Evolutionary conservation across 495 filamentous ascomycete species (phyloP).

Genomic region (Penicillium bovifimosum): DNA sequence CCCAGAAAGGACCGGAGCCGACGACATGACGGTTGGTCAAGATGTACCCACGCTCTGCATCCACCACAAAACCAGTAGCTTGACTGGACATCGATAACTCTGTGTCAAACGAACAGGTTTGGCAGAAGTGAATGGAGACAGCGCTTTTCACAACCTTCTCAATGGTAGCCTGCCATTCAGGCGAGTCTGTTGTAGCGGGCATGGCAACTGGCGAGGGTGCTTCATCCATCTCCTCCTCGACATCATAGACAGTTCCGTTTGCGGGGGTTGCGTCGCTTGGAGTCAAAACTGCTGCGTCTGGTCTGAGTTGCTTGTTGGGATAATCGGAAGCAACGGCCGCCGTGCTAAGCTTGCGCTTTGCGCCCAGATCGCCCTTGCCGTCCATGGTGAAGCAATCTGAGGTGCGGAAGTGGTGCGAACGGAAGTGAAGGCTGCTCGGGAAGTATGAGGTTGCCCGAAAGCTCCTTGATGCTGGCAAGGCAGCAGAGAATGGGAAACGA

Average conservation of each 20-base stretch:
- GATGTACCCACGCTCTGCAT: slow-evolving; percentile 89
- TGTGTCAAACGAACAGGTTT: slow-evolving; percentile 97
- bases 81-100: slow-evolving; percentile 89
- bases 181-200: slow-evolving; percentile 67
- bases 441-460: neutral
- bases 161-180: slow-evolving; percentile 95
- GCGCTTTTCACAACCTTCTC: slow-evolving; percentile 88
- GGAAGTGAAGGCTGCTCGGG: neutral
- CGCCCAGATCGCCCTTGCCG: slow-evolving; percentile 43
- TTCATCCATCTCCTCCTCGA: slow-evolving; percentile 43
- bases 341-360: slow-evolving; percentile 59
- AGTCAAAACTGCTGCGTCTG: slow-evolving; percentile 38
- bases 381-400: slow-evolving; percentile 40
- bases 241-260: slow-evolving; percentile 45
- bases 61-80: slow-evolving; percentile 96
- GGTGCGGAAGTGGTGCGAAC: neutral
- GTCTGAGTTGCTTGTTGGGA: slow-evolving; percentile 52
- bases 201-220: slow-evolving; percentile 36
- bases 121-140: slow-evolving; percentile 97
- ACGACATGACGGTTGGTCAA: slow-evolving; percentile 91
- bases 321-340: slow-evolving; percentile 44
- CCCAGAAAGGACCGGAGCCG: slow-evolving; percentile 95
- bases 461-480: neutral
- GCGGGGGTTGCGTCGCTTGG: slow-evolving; percentile 42
- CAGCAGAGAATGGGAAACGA: neutral